Evolutionary conservation across 306 rosid genomes (phyloP), one percentile per base, ranked within the genome.

Genomic region (Casuarina glauca): DNA sequence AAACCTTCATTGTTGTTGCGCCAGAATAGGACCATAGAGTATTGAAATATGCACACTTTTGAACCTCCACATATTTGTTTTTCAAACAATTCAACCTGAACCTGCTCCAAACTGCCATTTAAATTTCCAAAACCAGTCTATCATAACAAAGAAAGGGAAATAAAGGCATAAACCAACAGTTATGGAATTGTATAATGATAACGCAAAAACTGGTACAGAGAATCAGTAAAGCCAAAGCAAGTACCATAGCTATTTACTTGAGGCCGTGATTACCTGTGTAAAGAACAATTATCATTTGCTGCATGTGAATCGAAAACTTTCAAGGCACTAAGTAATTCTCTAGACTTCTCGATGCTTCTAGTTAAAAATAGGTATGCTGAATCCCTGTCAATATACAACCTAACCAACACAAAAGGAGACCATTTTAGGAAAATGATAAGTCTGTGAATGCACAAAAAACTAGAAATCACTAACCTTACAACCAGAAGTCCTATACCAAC

Each of bases 31-130:
- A 93, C 94, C 94, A 93, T 83, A 62, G 96, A 90, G 80, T 91
- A 93, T 82, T 93, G 99, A 83, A 88, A 86, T 80, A 95, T 82
- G 97, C 89, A 91, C 79, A 89, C 86, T 85, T 83, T 85, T 83
- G 88, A 85, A 82, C 90, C 96, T 74, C 93, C 97, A 74, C 87
- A 90, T 79, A 95, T 69, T 83, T 89, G 96, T 74, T 86, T 86
- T 78, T 91, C 93, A 84, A 95, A 95, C 84, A 91, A 84, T 70
- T 84, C 88, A 43, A 91, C 93, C 97, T 95, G 99, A 87, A 91
- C 96, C 91, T 95, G 97, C 97, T 93, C 99, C 97, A 95, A 91
- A 91, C 99, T 95, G 98, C 96, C 93, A 92, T 89, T 89, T 89
- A 88, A 87, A 89, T 88, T 88, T 89, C 97, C 93, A 93, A 87